Base-by-base conservation (phyloP, 176 grass and related monocot species). In the Triticum monococcum region DNA sequence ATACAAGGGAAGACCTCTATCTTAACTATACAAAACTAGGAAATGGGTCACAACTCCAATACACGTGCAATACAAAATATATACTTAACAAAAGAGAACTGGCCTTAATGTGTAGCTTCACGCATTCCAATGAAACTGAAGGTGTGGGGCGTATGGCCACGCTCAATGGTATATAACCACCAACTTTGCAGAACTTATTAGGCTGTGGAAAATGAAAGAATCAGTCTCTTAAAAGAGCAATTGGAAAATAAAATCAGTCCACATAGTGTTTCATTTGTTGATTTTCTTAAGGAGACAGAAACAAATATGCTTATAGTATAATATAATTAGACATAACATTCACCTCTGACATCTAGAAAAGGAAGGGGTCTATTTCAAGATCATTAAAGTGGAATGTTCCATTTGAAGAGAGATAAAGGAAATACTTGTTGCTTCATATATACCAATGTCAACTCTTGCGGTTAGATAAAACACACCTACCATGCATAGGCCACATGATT, bases 161-260 rank as follows among this genome's bases (percentile, higher is more conserved):
- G 41, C 23, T 72, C 9, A 72, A 25, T 72, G 70, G 22, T 11
- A 22, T 72, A 8, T 41, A 37, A 72, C 41, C 14, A 52, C 14
- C 38, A 73, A 45, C 37, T 18, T 73, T 73, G 70, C 48, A 52
- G 41, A 43, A 45, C 38, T 30, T 80, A 45, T 66, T 80, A 66
- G 79, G 62, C 79, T 66, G 79, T 18, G 38, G 24, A 80, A 80
- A 80, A 38, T 65, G 61, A 9, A 66, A 12, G n/a, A 46, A 64
- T 80, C 8, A 80, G 30, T 43, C 43, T 80, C 24, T 46, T 32
- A 4, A 64, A 67, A 81, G 20, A 45, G 61, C 64, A 41, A 66
- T 18, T 31, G 14, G 43, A 30, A 80, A 80, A 45, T 41, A 5
- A 45, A 40, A 13, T 45, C 38, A 23, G 41, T 26, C 3, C 7